Evolutionary conservation across 2,329 filamentous ascomycete genomes (phyloP).

Genomic region (Colletotrichum theobromicola): DNA sequence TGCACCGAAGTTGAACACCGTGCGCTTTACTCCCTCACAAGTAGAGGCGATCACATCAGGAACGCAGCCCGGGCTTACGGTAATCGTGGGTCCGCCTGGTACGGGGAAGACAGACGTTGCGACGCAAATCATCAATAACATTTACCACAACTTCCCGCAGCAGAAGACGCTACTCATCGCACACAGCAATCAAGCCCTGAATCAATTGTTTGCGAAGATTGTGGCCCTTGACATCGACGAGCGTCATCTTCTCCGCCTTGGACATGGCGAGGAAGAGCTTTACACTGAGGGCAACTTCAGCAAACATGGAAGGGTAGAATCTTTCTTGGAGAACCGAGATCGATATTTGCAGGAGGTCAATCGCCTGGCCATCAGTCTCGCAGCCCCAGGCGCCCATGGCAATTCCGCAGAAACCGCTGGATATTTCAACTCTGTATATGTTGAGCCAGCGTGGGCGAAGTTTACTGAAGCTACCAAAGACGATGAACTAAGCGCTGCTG

Average conservation of each 20-base stretch:
- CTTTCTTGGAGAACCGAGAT: conserved; percentile 87
- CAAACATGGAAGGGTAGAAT: conserved; percentile 94
- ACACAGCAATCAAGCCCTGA: conserved; percentile 97
- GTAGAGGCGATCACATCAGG: conserved; percentile 93
- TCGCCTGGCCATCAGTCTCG: conserved; percentile 82
- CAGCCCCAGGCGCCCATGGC: conserved; percentile 90
- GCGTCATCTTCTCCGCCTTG: conserved; percentile 87
- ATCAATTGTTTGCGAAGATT: conserved; percentile 98
- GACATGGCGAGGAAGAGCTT: conserved; percentile 94
- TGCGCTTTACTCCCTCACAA: conserved; percentile 91
- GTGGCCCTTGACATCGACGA: conserved; percentile 95
- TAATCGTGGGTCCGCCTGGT: conserved; percentile 93
- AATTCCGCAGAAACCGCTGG: conserved; percentile 96
- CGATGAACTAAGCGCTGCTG: conserved; percentile 59
- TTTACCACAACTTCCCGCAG: conserved; percentile 96
- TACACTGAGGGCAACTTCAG: conserved; percentile 87
- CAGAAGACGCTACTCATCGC: conserved; percentile 92
- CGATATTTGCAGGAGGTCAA: conserved; percentile 82
- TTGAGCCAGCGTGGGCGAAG: conserved; percentile 86
- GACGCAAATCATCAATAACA: conserved; percentile 97
- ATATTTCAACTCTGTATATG: conserved; percentile 93
- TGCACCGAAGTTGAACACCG: conserved; percentile 77
- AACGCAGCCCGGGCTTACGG: conserved; percentile 89
- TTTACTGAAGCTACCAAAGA: conserved; percentile 68
- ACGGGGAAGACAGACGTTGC: conserved; percentile 99